Evolutionary conservation across 2,329 filamentous ascomycete species (phyloP).

Genomic region (Hypoxylon sp.): DNA sequence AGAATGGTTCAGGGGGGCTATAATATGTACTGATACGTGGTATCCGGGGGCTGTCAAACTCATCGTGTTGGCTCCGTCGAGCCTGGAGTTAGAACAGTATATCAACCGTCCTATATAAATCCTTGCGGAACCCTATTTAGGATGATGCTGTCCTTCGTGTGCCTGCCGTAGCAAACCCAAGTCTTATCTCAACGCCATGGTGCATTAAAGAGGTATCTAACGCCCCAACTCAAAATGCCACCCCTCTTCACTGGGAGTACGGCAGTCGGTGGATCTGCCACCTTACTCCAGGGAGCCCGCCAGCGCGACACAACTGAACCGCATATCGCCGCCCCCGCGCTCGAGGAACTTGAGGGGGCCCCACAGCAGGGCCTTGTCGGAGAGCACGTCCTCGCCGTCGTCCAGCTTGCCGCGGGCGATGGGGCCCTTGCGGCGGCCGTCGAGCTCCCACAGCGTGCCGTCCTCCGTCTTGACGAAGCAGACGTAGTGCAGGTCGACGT

Average conservation of each 20-base stretch:
- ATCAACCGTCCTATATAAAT: conserved; percentile 1
- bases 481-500: conserved; percentile 95
- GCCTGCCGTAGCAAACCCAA: conserved; percentile 1
- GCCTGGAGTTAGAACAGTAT: conserved; percentile 21
- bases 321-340: conserved; percentile 66
- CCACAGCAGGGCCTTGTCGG: conserved; percentile 78
- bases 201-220: neutral
- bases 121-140: neutral
- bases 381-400: conserved; percentile 77
- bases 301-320: conserved; percentile 70
- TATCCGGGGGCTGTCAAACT: conserved; percentile 31
- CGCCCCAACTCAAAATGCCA: neutral
- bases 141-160: neutral
- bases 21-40: conserved; percentile 1
- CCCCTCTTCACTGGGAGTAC: neutral
- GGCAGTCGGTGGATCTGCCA: neutral
- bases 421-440: conserved; percentile 70
- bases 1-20: conserved; percentile 18
- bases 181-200: conserved; percentile 15
- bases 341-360: conserved; percentile 72
- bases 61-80: conserved; percentile 17
- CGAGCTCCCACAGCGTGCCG: conserved; percentile 72
- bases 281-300: conserved; percentile 63
- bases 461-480: conserved; percentile 85
- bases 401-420: conserved; percentile 67